phyloP scores from a whole-genome alignment of 176 grass and related monocot genomes.

The Avena insularis region DNA sequence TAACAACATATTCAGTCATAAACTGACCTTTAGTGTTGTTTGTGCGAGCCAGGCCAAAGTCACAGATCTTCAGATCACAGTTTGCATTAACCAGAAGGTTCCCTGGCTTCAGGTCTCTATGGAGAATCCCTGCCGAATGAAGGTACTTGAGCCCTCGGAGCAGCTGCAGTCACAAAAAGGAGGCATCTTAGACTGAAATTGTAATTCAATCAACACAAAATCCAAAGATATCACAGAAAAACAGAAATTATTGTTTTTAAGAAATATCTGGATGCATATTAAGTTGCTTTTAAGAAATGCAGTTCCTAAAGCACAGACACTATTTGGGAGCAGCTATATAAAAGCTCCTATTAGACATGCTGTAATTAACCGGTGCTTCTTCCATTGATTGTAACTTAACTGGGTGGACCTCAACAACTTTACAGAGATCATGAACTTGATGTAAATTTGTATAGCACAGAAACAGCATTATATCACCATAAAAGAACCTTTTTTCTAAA shows the following conservation, averaged over 20 bases:
- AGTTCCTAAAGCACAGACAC: neutral
- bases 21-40: conserved; percentile 62
- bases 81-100: conserved; percentile 69
- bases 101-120: conserved; percentile 66
- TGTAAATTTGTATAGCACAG: neutral
- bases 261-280: neutral
- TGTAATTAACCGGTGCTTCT: neutral
- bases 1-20: conserved; percentile 74
- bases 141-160: conserved; percentile 64
- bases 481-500: neutral
- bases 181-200: neutral
- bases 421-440: neutral
- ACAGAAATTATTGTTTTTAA: no score
- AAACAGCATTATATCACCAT: neutral
- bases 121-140: conserved; percentile 67
- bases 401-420: no score
- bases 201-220: neutral
- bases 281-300: neutral
- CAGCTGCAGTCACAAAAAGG: conserved; percentile 43
- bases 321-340: conserved; percentile 9
- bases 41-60: conserved; percentile 67
- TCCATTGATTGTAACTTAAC: neutral
- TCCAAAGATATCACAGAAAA: neutral
- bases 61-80: conserved; percentile 69
- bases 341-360: neutral